These are phyloP conservation scores for Cymodocea nodosa DNA, from an alignment of 116 monocot species.

Conservation along the genomic window DNA sequence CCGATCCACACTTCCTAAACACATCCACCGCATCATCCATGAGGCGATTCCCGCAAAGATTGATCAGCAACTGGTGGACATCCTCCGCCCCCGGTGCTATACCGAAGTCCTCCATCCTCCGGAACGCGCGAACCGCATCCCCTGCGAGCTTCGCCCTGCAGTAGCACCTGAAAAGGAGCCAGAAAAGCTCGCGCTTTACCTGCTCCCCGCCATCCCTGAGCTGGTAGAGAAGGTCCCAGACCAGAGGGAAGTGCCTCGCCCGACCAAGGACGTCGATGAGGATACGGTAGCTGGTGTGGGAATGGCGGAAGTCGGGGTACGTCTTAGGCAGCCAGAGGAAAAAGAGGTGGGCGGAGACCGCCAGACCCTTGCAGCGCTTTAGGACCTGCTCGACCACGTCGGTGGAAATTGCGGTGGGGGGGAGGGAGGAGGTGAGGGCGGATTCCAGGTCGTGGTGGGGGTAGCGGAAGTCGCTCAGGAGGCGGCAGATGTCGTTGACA, in stretches of 20 bases:
- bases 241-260: slow-evolving; percentile 41
- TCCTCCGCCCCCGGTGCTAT: slow-evolving; percentile 23
- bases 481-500: slow-evolving; percentile 43
- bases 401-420: slow-evolving; percentile 12
- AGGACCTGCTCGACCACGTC: slow-evolving; percentile 36
- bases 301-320: slow-evolving; percentile 21
- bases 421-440: slow-evolving; percentile 28
- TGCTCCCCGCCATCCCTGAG: slow-evolving; percentile 10
- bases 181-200: slow-evolving; percentile 21
- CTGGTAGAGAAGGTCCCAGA: slow-evolving; percentile 52
- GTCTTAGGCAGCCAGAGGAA: slow-evolving; percentile 35
- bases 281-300: slow-evolving; percentile 17
- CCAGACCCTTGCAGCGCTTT: slow-evolving; percentile 33
- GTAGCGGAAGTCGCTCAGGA: slow-evolving; percentile 46
- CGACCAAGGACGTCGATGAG: slow-evolving; percentile 37
- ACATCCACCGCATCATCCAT: slow-evolving; percentile 11
- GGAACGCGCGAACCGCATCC: slow-evolving; percentile 21
- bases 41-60: slow-evolving; percentile 18
- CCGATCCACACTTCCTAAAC: slow-evolving; percentile 13
- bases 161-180: slow-evolving; percentile 57
- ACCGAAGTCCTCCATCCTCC: slow-evolving; percentile 22
- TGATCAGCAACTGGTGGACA: slow-evolving; percentile 21
- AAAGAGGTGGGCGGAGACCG: slow-evolving; percentile 42
- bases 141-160: slow-evolving; percentile 38
- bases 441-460: slow-evolving; percentile 44